Evolutionary conservation across 2,329 filamentous ascomycete species (phyloP).

Genomic region (Plenodomus lindquistii): DNA sequence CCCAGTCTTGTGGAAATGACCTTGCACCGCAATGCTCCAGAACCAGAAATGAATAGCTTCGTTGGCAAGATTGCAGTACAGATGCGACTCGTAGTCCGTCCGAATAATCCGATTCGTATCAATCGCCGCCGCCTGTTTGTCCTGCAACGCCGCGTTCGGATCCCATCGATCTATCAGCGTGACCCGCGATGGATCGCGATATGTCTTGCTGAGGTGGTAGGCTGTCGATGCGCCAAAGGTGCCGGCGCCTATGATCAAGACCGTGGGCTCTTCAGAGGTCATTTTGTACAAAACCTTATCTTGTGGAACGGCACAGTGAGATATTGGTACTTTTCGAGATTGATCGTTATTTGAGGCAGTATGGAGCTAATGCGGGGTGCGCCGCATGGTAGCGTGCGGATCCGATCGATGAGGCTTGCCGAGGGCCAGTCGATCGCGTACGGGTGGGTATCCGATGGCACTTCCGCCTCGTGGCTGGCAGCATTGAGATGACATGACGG

Average conservation of each 20-base stretch:
- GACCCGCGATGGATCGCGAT: slow-evolving; percentile 49
- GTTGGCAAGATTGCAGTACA: slow-evolving; percentile 57
- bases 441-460: too few relatives aligned
- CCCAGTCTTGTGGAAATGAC: slow-evolving; percentile 61
- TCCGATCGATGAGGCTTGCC: not conserved
- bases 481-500: too few relatives aligned
- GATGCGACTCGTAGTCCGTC: slow-evolving; percentile 61
- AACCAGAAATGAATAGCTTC: slow-evolving; percentile 50
- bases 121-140: slow-evolving; percentile 58
- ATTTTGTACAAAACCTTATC: slow-evolving; percentile 1
- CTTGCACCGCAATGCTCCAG: slow-evolving; percentile 29
- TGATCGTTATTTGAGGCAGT: not conserved
- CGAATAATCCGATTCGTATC: slow-evolving; percentile 66
- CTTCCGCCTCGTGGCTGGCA: too few relatives aligned
- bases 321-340: not conserved
- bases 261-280: slow-evolving; percentile 14
- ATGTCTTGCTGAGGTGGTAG: slow-evolving; percentile 61
- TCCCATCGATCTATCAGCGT: slow-evolving; percentile 36
- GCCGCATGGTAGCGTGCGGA: not conserved
- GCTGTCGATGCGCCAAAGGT: slow-evolving; percentile 69
- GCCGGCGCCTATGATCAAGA: slow-evolving; percentile 66
- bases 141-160: slow-evolving; percentile 43
- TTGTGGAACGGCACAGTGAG: not conserved
- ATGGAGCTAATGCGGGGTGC: not conserved
- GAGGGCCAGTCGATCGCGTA: too few relatives aligned